Base-by-base conservation (phyloP, 192 early-diverging fungal species). In the Dispira parvispora region DNA sequence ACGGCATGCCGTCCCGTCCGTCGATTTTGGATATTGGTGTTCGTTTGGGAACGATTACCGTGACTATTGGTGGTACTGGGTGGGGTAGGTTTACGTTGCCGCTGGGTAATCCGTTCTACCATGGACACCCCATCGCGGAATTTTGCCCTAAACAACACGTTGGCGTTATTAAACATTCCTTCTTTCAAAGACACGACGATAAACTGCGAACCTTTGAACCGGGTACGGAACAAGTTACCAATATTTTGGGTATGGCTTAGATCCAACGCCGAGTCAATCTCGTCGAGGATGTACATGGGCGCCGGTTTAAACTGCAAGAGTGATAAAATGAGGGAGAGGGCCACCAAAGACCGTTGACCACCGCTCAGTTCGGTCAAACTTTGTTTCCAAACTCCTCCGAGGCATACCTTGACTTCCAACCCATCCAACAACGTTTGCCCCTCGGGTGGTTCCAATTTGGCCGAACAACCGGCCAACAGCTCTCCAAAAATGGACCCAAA, bases 161-260 rank as follows among this genome's bases (percentile, higher is more conserved):
- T 98, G 55, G 96, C 96, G 68, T 99, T 99, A 67, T 91, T 93
- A 68, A 95, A 99, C 94, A 99, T 96, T 62, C 94, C 96, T 66
- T 98, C 96, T 70, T 99, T 99, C 26, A 99, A 78, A 18, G 93
- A 98, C 8, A 99, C 95, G 1, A 99, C 84, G 45, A 99, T 94
- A 66, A 99, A 99, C 70, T 99, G 96, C 1, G 92, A 89, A 5
- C 87, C 91, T 62, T 87, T 92, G 77, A 99, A 99, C 42, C 96
- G 71, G 1, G 86, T 93, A 50, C 86, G 78, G 56, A 98, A 75
- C 23, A 99, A 73, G 65, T 90, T 87, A 1, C 96, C 96, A 67
- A 99, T 99, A 69, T 98, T 98, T 68, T 99, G 94, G 2, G 96
- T 99, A 67, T 99, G 96, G 10, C 90, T 93, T 42, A 91, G 73